Conservation (phyloP, 2,329 filamentous ascomycete genomes). For the Ophiostoma angusticollis region DNA sequence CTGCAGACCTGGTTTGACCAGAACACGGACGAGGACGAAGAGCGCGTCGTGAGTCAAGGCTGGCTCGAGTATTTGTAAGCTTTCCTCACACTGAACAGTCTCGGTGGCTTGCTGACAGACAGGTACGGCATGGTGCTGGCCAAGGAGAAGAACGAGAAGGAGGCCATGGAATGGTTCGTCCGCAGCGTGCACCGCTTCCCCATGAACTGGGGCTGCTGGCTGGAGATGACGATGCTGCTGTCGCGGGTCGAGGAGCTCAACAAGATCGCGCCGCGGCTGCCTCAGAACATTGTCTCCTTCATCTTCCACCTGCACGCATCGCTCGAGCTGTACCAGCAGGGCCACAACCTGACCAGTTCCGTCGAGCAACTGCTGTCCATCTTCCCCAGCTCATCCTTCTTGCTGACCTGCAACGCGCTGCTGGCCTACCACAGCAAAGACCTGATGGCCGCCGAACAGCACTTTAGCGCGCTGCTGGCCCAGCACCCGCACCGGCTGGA, state of each 20-base stretch:
- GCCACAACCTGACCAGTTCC: constrained; percentile 57
- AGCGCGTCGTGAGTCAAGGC: constrained; percentile 59
- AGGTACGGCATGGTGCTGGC: constrained; percentile 80
- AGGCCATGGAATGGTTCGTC: constrained; percentile 77
- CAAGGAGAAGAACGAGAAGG: constrained; percentile 78
- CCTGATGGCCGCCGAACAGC: constrained; percentile 52
- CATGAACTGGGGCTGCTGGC: constrained; percentile 96
- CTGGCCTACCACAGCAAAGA: constrained; percentile 85
- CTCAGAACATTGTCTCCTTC: constrained; percentile 82
- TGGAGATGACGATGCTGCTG: constrained; percentile 75
- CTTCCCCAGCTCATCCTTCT: constrained; percentile 78
- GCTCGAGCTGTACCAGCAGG: constrained; percentile 83
- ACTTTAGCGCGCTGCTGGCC: constrained; percentile 70
- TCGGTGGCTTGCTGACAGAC: too few relatives aligned
- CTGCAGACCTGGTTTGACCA: constrained; percentile 72
- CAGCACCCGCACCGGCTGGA: constrained; percentile 65
- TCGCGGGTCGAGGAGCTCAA: constrained; percentile 72
- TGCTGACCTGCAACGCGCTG: constrained; percentile 79
- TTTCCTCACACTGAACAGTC: too few relatives aligned
- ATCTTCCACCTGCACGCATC: constrained; percentile 89
- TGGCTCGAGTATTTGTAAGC: constrained; percentile 74
- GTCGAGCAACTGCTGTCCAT: constrained; percentile 68
- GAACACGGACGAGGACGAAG: constrained; percentile 43
- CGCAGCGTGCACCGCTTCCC: constrained; percentile 78
- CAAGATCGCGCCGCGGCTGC: constrained; percentile 57